phyloP scores from a whole-genome alignment of 257 asterid genomes.

The Solanum dulcamara region DNA sequence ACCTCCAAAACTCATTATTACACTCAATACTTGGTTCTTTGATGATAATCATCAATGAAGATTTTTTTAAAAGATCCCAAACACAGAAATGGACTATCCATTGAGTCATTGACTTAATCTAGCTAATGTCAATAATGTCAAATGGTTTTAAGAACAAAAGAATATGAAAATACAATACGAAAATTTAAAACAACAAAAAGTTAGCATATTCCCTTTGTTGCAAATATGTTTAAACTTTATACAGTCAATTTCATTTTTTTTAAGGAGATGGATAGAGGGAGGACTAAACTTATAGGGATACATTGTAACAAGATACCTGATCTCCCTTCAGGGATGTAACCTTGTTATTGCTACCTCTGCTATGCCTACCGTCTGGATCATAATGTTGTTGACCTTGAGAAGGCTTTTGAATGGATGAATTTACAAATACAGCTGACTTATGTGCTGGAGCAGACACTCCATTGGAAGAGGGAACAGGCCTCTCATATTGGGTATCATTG shows the following conservation, averaged over 20 bases:
- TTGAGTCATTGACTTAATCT: neutral
- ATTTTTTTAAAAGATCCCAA: too few relatives aligned
- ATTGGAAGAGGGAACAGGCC: conserved; percentile 37
- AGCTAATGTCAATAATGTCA: neutral
- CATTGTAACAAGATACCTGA: conserved; percentile 25
- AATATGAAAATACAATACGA: neutral
- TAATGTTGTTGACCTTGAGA: conserved; percentile 27
- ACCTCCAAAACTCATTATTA: too few relatives aligned
- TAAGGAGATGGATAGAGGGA: neutral
- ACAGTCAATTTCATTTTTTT: neutral
- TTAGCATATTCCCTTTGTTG: neutral
- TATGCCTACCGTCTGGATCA: conserved; percentile 30
- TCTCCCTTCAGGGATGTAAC: conserved; percentile 24
- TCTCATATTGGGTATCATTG: conserved; percentile 85
- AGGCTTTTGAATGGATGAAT: conserved; percentile 50
- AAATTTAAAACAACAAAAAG: too few relatives aligned
- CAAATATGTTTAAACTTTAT: neutral
- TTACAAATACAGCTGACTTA: conserved; percentile 28
- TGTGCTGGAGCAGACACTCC: conserved; percentile 28
- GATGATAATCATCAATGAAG: too few relatives aligned
- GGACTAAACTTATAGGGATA: neutral
- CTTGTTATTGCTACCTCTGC: conserved; percentile 31
- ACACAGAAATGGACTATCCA: neutral
- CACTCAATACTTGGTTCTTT: too few relatives aligned
- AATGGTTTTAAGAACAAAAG: neutral